Conservation (phyloP, 1,139 yeast genomes). For the Waltiozyma sp. region DNA sequence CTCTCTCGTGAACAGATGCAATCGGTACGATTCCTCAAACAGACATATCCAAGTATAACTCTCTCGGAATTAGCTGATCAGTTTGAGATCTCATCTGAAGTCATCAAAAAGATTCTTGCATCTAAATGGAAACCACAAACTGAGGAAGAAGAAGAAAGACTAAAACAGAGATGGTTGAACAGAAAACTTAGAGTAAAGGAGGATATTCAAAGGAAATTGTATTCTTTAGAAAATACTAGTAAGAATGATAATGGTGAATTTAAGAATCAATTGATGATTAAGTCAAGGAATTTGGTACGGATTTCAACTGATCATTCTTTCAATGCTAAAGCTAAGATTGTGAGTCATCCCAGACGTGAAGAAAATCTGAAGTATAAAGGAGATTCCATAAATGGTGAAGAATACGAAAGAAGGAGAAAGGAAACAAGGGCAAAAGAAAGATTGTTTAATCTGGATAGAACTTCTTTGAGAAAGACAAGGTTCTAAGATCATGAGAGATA, state of each 20-base stretch:
- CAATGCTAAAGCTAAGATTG: slow-evolving; percentile 1
- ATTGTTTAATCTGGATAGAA: slow-evolving; percentile 5
- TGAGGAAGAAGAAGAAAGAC: slow-evolving; percentile 32
- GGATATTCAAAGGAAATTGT: slow-evolving; percentile 5
- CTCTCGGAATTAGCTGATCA: slow-evolving; percentile 51
- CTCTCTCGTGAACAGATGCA: slow-evolving; percentile 64
- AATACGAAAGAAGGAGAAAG: background rate
- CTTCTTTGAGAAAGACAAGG: slow-evolving; percentile 10
- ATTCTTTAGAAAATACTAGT: no score
- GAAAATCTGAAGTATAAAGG: no score
- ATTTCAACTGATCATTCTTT: background rate
- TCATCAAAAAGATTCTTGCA: slow-evolving; percentile 66
- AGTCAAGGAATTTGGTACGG: no score
- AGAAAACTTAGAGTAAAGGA: slow-evolving; percentile 28
- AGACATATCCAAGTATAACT: slow-evolving; percentile 46
- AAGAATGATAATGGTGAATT: background rate
- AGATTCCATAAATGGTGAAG: background rate
- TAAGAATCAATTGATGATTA: background rate
- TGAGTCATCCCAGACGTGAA: no score
- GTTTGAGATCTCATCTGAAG: slow-evolving; percentile 72
- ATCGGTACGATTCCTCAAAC: slow-evolving; percentile 47
- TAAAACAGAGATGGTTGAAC: slow-evolving; percentile 38
- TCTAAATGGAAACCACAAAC: slow-evolving; percentile 66
- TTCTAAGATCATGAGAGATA: slow-evolving; percentile 2
- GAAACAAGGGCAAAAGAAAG: slow-evolving; percentile 5